Evolutionary conservation across 1,139 yeast species (phyloP), one percentile per base, ranked within the genome.

Genomic region (Pichia sp.): DNA sequence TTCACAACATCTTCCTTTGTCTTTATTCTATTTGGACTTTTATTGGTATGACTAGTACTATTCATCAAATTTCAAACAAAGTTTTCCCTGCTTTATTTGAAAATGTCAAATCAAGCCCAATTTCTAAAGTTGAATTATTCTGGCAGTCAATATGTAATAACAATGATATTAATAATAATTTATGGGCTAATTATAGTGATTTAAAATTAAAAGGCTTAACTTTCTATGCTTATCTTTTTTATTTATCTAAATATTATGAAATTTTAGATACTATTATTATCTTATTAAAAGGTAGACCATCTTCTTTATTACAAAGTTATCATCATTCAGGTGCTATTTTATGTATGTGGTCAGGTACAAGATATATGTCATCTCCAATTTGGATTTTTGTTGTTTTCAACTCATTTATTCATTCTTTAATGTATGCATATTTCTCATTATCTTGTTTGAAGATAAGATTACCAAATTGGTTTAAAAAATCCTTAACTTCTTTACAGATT

Each of bases 271-370:
- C 89, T 6, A 61, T 74, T 33, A 76, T 81, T 51, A 81, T 81
- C 48, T 68, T 81, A 43, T 68, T 80, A 47, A 81, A 81, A 62
- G 89, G 89, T 35, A 70, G 74, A 57, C 83, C 80, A 31, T 75
- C 85, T 13, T 75, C 83, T 5, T 64, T 81, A 49, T 68, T 81
- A 53, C 89, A 81, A 62, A 77, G 85, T 47, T 81, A 81, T 61
- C 89, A 81, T 59, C 91, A 82, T 59, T 76, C 89, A 3, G 91
- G 89, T 30, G 91, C 91, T 37, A 81, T 81, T 81, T 67, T 81
- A 65, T 79, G 86, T 51, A 81, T 81, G 89, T 81, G 88, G 88
- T 76, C 84, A 3, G 91, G 89, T 4, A 74, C 80, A 44, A 66
- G 89, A 44, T 82, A 66, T 60, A 75, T 76, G 44, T 74, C 86